Base-by-base conservation (phyloP, 2,329 filamentous ascomycete species). In the Xenosphaeropsis pyriputrescens region DNA sequence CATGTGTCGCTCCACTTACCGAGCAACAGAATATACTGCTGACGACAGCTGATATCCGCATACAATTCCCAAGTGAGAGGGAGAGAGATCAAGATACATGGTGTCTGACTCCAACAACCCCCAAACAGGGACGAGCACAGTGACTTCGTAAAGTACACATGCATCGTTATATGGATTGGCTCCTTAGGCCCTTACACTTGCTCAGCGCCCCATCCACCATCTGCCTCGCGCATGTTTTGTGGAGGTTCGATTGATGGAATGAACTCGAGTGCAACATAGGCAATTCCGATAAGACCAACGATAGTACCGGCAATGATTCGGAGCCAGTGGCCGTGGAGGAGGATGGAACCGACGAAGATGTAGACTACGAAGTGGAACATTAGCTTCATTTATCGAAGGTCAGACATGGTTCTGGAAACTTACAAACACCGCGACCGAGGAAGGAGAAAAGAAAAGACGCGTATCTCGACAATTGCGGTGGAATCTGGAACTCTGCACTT, bases 391-490 rank as follows among this genome's bases (percentile, higher is more conserved):
- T 13, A 14, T 32, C 13, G 4, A 11, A 9, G 3, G 22, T 26
- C 12, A 11, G 22, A 26, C 12, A 6, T 6, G 8, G 3, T 26
- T 26, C 22, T 9, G 4, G 22, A 29, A 13, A 77, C 85, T 64
- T 75, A 94, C 88, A 96, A 58, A 85, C 70, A 62, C 91, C 91
- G 56, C 91, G 86, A 44, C 91, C 91, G 50, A 96, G 65, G 70
- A 98, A 96, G 41, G 85, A 93, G 69, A 96, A 96, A 62, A 96
- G 79, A 69, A 98, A 98, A 9, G 85, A 93, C 39, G 86, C 89
- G 67, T 96, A 94, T 63, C 85, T 80, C 41, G 86, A 81, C 39
- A 94, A 71, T 58, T 94, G 88, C 42, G 88, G 85, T 36, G 91
- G 89, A 50, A 95, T 89, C 62, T 94, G 82, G 66, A 96, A 93